Conservation (phyloP, 768 basidiomycete species). For the Trametes villosa region DNA sequence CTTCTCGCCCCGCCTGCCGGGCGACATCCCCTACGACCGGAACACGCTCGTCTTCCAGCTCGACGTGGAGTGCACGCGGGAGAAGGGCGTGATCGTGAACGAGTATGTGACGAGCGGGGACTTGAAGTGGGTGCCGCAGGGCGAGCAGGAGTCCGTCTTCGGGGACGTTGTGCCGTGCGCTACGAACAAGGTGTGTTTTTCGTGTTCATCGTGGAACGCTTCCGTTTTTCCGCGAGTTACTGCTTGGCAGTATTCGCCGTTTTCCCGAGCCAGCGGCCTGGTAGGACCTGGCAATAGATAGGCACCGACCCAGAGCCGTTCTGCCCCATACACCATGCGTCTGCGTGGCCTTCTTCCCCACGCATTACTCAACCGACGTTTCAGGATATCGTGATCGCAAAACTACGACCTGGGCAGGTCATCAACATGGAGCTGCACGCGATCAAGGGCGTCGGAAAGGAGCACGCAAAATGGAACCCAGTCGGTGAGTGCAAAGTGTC, state of each 20-base stretch:
- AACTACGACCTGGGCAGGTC: conserved; percentile 89
- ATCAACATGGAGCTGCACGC: conserved; percentile 88
- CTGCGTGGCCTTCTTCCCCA: too few species aligned
- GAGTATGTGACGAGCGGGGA: conserved; percentile 59
- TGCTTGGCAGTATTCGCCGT: too few species aligned
- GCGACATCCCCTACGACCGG: conserved; percentile 71
- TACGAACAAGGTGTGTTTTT: conserved; percentile 50
- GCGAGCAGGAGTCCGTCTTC: conserved; percentile 74
- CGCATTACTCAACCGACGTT: background rate
- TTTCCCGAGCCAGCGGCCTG: too few species aligned
- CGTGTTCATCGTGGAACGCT: too few species aligned
- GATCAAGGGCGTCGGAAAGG: conserved; percentile 89
- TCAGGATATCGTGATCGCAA: conserved; percentile 82
- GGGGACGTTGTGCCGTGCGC: conserved; percentile 53
- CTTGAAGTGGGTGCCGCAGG: conserved; percentile 79
- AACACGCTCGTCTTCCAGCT: conserved; percentile 92
- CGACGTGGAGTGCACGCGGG: conserved; percentile 62
- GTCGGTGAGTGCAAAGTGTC: conserved; percentile 63
- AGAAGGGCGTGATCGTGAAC: conserved; percentile 48
- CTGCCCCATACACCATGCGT: too few species aligned
- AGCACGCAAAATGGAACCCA: conserved; percentile 96
- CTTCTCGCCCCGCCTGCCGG: conserved; percentile 53
- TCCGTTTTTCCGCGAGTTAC: background rate
- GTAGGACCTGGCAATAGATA: too few species aligned
- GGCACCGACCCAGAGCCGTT: too few species aligned